Base-by-base conservation (phyloP, 2,329 filamentous ascomycete genomes). In the Leptographium radiaticola region DNA sequence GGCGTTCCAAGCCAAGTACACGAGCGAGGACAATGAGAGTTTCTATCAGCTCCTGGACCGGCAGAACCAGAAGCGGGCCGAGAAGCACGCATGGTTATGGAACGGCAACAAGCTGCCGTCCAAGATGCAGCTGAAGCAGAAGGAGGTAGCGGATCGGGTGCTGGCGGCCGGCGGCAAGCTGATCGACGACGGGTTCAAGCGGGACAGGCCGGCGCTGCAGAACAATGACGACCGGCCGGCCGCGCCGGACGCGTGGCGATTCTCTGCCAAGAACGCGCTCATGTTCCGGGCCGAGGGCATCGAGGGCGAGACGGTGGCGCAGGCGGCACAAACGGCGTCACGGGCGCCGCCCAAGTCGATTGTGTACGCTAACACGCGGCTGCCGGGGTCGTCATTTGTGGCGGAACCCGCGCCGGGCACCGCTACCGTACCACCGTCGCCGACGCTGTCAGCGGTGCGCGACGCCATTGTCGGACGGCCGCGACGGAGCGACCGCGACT, bases 1-100 rank as follows among this genome's bases (percentile, higher is more conserved):
- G 52, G 80, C 84, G 1, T 98, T 96, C 63, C 93, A 98, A 65
- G 79, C 86, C 4, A 91, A 87, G 60, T 97, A 96, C 70, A 98
- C 91, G 1, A 95, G 89, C 63, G 93, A 98, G 68, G 93, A 98
- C 66, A 97, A 97, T 64, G 93, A 96, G 65, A 94, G 87, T 61
- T 97, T 98, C 71, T 95, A 95, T 68, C 86, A 84, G 61, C 75
- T 98, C 1, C 73, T 97, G 33, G 93, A 98, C 70, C 87, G 84
- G 63, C 89, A 96, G 64, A 98, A 96, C 64, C 77, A 83, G 57
- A 91, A 89, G 66, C 80, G 77, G 51, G 84, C 86, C 0, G 84
- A 90, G 63, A 95, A 91, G 62, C 87, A 95, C 64, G 82, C 83
- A 1, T 96, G 91, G 86, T 74, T 97, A 47, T 95, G 89, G 82